A percentile compares a stretch with the other conserved stretches of the same genome.
Evolutionary conservation across 1,284 basidiomycete genomes (phyloP).

Genomic region (Ustilago crameri): DNA sequence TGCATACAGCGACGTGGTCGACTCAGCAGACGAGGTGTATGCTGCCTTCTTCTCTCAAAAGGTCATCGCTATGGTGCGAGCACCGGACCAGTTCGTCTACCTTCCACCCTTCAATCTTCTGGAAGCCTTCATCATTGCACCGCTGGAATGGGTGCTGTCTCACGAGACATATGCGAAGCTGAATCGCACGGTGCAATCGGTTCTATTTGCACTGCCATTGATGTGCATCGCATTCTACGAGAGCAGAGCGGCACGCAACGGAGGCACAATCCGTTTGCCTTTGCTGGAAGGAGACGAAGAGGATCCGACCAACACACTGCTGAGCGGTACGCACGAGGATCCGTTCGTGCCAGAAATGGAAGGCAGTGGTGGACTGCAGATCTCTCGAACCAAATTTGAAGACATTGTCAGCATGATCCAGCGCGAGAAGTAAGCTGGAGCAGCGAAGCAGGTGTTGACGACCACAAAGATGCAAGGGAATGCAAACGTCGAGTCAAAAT

Average conservation of each 20-base stretch:
- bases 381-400: conserved; percentile 45
- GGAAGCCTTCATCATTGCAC: conserved; percentile 82
- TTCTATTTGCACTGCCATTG: conserved; percentile 51
- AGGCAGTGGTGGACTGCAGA: conserved; percentile 33
- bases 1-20: conserved; percentile 63
- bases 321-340: conserved; percentile 39
- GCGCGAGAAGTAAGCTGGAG: not conserved
- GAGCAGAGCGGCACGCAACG: conserved; percentile 28
- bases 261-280: conserved; percentile 38
- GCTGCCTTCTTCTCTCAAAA: conserved; percentile 54
- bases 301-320: conserved; percentile 13
- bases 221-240: conserved; percentile 60
- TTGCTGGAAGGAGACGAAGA: conserved; percentile 22
- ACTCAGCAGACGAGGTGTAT: conserved; percentile 50
- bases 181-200: conserved; percentile 48
- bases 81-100: conserved; percentile 75
- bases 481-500: not conserved
- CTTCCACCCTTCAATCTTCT: conserved; percentile 80
- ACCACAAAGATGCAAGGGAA: not conserved
- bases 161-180: conserved; percentile 47
- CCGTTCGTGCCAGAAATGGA: conserved; percentile 53
- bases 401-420: conserved; percentile 37
- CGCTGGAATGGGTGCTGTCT: conserved; percentile 78
- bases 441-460: not conserved
- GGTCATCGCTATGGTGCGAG: conserved; percentile 72